Evolutionary conservation across 73 alveolate species (phyloP).

Genomic region (Tetrahymena thermophila): DNA sequence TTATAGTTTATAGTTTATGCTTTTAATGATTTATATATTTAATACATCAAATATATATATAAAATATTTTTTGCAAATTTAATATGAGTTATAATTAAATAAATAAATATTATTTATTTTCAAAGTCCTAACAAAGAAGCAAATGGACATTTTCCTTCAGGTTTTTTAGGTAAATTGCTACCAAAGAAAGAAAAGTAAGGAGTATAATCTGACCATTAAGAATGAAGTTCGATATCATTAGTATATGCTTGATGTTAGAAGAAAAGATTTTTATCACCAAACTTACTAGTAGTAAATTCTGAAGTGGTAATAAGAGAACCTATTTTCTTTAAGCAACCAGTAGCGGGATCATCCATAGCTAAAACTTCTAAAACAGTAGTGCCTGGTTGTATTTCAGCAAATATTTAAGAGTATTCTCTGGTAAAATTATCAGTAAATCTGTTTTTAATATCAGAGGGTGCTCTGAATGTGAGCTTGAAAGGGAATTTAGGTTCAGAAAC

Average conservation of each 20-base stretch:
- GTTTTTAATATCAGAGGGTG: neutral
- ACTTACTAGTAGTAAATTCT: conserved; percentile 13
- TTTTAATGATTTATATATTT: no score
- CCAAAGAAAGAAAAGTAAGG: neutral
- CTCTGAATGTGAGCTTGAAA: conserved; percentile 34
- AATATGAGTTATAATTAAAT: no score
- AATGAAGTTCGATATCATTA: conserved; percentile 16
- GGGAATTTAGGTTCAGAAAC: conserved; percentile 21
- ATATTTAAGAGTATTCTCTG: neutral
- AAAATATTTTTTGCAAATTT: neutral
- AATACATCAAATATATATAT: neutral
- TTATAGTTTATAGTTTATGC: no score
- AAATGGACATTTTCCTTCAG: neutral
- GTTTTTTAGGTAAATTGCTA: neutral
- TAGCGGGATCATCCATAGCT: conserved; percentile 32
- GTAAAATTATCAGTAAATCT: conserved; percentile 18
- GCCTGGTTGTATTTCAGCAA: neutral
- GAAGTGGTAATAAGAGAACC: conserved; percentile 15
- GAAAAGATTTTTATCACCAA: conserved; percentile 39
- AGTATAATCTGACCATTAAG: conserved; percentile 12
- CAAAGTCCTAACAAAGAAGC: neutral
- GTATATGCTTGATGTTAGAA: conserved; percentile 10
- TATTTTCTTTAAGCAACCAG: conserved; percentile 5
- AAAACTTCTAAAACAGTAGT: conserved; percentile 13
- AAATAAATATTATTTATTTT: neutral